These are phyloP conservation scores for Dalbergia cultrata DNA, from an alignment of 306 rosid genomes.

Conservation along the genomic window DNA sequence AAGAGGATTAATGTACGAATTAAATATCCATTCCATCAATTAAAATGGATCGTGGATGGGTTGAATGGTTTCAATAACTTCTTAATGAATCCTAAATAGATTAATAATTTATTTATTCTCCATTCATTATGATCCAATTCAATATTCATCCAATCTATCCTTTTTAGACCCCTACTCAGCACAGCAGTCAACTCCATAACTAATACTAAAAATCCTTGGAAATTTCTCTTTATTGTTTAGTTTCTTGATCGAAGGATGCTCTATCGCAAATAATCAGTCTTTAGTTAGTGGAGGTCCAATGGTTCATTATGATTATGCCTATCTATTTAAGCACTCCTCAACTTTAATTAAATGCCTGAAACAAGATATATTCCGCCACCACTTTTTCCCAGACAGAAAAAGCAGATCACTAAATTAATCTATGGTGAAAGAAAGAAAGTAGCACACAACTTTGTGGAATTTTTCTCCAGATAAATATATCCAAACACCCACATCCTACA, in stretches of 20 bases:
- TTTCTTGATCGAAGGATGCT: not conserved
- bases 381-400: constrained; percentile 12
- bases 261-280: constrained; percentile 27
- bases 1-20: not conserved
- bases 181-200: constrained; percentile 4
- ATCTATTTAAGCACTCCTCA: constrained; percentile 18
- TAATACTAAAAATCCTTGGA: not conserved
- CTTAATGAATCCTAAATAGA: not conserved
- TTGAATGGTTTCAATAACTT: not conserved
- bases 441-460: constrained; percentile 13
- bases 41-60: not conserved
- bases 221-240: not conserved
- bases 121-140: not conserved
- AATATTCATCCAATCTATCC: not conserved
- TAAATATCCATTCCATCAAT: not conserved
- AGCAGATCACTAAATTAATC: constrained; percentile 26
- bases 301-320: constrained; percentile 28
- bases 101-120: not conserved
- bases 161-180: constrained; percentile 9
- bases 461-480: not conserved
- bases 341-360: not conserved
- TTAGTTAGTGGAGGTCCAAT: constrained; percentile 33
- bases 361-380: constrained; percentile 36
- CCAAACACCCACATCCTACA: not conserved
- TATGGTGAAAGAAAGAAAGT: constrained; percentile 31